Conservation (phyloP, 345 rosid species). For the Leavenworthia alabamica region DNA sequence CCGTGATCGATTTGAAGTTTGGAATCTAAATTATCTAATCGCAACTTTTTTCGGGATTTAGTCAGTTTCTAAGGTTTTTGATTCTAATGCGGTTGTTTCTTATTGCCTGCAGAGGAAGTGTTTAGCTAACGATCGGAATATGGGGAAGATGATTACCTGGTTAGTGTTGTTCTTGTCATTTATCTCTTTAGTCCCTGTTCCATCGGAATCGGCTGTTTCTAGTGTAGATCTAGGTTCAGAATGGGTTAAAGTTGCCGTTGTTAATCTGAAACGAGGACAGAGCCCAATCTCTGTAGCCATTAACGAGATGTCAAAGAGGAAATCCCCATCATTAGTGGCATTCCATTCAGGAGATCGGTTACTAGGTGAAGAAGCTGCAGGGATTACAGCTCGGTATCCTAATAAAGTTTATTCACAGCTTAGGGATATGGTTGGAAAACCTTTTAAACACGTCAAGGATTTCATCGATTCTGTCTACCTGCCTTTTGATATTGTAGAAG, state of each 20-base stretch:
- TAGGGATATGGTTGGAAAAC: constrained; percentile 79
- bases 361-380: constrained; percentile 91
- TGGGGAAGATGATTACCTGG: constrained; percentile 33
- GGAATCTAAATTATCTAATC: constrained; percentile 5
- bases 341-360: constrained; percentile 71
- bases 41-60: background rate
- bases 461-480: constrained; percentile 58
- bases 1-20: constrained; percentile 12
- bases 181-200: constrained; percentile 26
- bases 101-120: constrained; percentile 7
- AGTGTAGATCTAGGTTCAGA: constrained; percentile 98
- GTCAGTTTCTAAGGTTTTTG: background rate
- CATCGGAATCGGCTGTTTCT: constrained; percentile 70
- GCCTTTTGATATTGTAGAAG: constrained; percentile 64
- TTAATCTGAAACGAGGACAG: constrained; percentile 81
- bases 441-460: constrained; percentile 54
- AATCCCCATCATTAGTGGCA: constrained; percentile 86
- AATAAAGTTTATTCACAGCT: constrained; percentile 69
- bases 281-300: constrained; percentile 86
- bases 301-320: constrained; percentile 98
- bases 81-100: constrained; percentile 4
- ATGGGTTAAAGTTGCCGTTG: constrained; percentile 88
- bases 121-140: constrained; percentile 21
- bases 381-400: constrained; percentile 82
- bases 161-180: constrained; percentile 34